Conservation (phyloP, 2,329 filamentous ascomycete genomes). For the Trichoderma koningiopsis region DNA sequence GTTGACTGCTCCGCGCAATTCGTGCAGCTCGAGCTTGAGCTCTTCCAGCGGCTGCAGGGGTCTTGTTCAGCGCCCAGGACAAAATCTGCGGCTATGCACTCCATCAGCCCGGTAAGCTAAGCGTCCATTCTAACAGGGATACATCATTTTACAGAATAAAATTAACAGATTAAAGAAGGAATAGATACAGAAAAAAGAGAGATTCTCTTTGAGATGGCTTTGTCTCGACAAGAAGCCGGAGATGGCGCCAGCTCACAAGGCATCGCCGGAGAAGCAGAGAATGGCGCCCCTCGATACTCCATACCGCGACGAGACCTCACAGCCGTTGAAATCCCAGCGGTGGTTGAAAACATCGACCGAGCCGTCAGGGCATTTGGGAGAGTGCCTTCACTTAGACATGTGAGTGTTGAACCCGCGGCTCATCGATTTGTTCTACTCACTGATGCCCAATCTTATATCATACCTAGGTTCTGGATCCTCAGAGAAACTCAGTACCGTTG, state of each 20-base stretch:
- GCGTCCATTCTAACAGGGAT: not conserved
- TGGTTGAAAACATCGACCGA: slow-evolving; percentile 48
- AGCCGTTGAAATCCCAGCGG: slow-evolving; percentile 48
- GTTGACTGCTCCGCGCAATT: not conserved
- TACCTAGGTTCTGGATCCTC: slow-evolving; percentile 49
- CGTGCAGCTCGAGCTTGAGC: slow-evolving; percentile 15
- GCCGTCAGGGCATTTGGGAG: slow-evolving; percentile 47
- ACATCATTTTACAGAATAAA: not conserved
- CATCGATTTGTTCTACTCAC: not conserved
- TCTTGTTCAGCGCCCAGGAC: slow-evolving; percentile 1
- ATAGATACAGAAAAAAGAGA: not conserved
- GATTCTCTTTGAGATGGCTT: not conserved
- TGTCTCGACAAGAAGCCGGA: slow-evolving; percentile 2
- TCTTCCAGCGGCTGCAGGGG: slow-evolving; percentile 16
- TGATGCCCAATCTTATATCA: not conserved
- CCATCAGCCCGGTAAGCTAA: not conserved
- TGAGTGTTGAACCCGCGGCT: slow-evolving; percentile 31
- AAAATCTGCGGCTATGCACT: not conserved
- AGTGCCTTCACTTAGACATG: slow-evolving; percentile 43
- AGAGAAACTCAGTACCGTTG: slow-evolving; percentile 61
- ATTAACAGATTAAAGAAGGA: not conserved
- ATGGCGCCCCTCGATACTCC: slow-evolving; percentile 39
- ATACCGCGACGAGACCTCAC: slow-evolving; percentile 41
- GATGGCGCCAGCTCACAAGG: slow-evolving; percentile 14
- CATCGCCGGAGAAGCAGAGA: slow-evolving; percentile 3